Evolutionary conservation across 805 yeast species (phyloP).

Genomic region (Kodamaea lidongshanica): DNA sequence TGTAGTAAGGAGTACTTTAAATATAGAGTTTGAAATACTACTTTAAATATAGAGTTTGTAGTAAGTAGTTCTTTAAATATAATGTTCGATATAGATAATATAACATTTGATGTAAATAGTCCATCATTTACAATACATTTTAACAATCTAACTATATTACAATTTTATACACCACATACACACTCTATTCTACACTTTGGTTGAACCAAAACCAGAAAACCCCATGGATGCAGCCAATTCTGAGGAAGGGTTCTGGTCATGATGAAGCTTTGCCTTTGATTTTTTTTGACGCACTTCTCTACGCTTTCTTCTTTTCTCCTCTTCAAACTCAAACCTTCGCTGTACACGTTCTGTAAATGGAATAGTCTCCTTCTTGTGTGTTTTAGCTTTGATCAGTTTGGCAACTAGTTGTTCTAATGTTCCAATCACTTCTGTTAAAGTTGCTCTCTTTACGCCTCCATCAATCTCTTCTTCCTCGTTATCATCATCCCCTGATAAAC

Average conservation of each 20-base stretch:
- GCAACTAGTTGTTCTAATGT: conserved; percentile 27
- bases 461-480: conserved; percentile 17
- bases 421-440: conserved; percentile 26
- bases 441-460: conserved; percentile 32
- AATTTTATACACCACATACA: too few species aligned
- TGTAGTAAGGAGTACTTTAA: too few species aligned
- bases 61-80: too few species aligned
- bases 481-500: conserved; percentile 10
- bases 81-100: too few species aligned
- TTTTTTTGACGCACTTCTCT: conserved; percentile 18
- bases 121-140: too few species aligned
- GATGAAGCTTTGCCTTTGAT: conserved; percentile 12
- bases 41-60: too few species aligned
- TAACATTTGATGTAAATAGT: too few species aligned
- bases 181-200: conserved; percentile 35
- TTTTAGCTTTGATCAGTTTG: conserved; percentile 15
- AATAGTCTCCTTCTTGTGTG: conserved; percentile 3
- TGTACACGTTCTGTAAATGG: conserved; percentile 34
- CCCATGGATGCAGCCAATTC: conserved; percentile 49
- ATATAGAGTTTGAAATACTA: too few species aligned
- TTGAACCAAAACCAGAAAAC: conserved; percentile 47
- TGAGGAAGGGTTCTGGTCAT: conserved; percentile 11
- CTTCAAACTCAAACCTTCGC: conserved; percentile 33
- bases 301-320: conserved; percentile 24
- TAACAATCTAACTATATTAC: too few species aligned